These are phyloP conservation scores for Oidium heveae DNA, from an alignment of 2,329 filamentous ascomycete genomes.

Conservation along the genomic window DNA sequence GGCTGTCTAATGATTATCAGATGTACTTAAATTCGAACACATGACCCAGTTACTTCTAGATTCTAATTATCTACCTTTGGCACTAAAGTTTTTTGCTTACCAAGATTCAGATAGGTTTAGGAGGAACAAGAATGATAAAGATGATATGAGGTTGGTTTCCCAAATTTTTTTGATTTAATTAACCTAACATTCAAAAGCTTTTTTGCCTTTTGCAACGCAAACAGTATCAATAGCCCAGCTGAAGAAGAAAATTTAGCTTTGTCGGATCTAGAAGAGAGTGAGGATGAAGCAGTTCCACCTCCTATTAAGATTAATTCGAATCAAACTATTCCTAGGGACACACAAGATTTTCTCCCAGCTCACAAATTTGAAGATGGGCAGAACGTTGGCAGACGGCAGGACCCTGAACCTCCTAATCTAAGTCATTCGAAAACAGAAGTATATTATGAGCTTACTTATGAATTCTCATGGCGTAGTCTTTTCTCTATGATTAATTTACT, in stretches of 20 bases:
- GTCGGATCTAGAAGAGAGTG: constrained; percentile 16
- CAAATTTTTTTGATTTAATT: background rate
- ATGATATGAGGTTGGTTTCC: constrained; percentile 47
- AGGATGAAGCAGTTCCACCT: constrained; percentile 63
- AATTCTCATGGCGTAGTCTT: constrained; percentile 83
- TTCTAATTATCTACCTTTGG: constrained; percentile 79
- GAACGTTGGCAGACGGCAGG: constrained; percentile 7
- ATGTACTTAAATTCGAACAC: constrained; percentile 89
- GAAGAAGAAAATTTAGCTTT: constrained; percentile 5
- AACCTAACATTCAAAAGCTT: constrained; percentile 30
- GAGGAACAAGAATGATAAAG: constrained; percentile 59
- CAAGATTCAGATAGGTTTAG: constrained; percentile 83
- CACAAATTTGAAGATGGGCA: constrained; percentile 12
- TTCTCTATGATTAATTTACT: constrained; percentile 89
- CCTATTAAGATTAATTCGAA: constrained; percentile 40
- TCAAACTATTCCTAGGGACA: constrained; percentile 20
- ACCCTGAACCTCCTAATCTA: constrained; percentile 56
- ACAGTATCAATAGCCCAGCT: constrained; percentile 24
- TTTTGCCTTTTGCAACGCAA: constrained; percentile 65
- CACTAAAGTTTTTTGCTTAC: constrained; percentile 79
- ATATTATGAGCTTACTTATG: constrained; percentile 55
- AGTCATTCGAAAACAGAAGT: constrained; percentile 43
- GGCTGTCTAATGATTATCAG: constrained; percentile 19
- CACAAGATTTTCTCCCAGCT: constrained; percentile 13
- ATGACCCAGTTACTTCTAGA: constrained; percentile 80